Evolutionary conservation across 1,139 yeast genomes (phyloP), one percentile per base, ranked within the genome.

Genomic region (Arxiozyma heterogenica): DNA sequence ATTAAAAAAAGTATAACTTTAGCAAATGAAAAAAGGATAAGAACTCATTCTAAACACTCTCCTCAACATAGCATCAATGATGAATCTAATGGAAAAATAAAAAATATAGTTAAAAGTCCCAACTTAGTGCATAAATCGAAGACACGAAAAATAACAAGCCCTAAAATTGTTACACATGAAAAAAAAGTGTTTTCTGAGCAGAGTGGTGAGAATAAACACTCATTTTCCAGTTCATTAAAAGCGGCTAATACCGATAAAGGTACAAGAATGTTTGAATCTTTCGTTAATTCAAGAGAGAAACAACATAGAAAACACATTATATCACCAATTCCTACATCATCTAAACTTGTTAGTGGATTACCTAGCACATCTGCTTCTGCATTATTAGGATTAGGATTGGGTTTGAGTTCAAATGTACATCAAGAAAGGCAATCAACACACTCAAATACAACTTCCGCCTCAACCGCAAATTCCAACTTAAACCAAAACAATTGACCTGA

Each of bases 281-380:
- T 70, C 49, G 69, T 71, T 2, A 63, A 54, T 44, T 57, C 66
- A 1, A 67, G 65, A 49, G 71, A 68, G 47, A 66, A 61, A 44
- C 54, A 56, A 23, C 52, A 56, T 17, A 65, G 59, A 49, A 62
- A 58, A 51, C 57, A 54, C 22, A 54, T 61, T 3, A 54, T 57
- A 11, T 18, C 51, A 34, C 66, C 68, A 9, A 64, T 67, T 9
- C 69, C 70, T 4, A 49, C 59, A 5, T 60, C 66, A n/a, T 58
- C 65, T 6, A 66, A 64, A 45, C 54, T 69, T n/a, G 57, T 66
- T 1, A 70, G 70, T 57, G 75, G 75, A 1, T 58, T 73, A 22
- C 75, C 75, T 4, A 55, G 58, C 18, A 51, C 53, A 12, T 46
- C 60, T n/a, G 50, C 53, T 17, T 51, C 57, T 11, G 55, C 47